Evolutionary conservation across 2,329 filamentous ascomycete species (phyloP), one percentile per base, ranked within the genome.

Genomic region (Pseudocercospora crystallina): DNA sequence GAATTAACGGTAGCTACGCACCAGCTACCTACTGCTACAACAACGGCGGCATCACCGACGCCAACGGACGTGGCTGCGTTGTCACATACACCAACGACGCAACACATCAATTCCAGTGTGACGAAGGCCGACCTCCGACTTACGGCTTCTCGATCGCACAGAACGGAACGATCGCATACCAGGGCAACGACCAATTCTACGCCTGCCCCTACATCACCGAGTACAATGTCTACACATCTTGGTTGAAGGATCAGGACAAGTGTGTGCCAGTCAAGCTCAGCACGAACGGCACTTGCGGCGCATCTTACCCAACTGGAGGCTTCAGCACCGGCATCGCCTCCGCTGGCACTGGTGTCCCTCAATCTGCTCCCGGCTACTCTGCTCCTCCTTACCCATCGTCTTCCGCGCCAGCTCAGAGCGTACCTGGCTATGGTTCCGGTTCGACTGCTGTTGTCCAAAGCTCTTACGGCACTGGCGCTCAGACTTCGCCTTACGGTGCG

Each of bases 61-160:
- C 37, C 7, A 34, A 34, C 8, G 47, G 47, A 5, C 47, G 41
- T 17, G 33, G 39, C 31, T 87, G 84, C 62, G 26, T 56, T 10
- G 53, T 56, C 15, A 56, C 53, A 26, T 35, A 34, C 33, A 43
- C 37, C 33, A 50, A 56, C 46, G 53, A 56, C 29, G 53, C 46
- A 3, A 53, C 53, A 11, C 55, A 55, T 29, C 55, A 58, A 35
- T 58, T 58, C 32, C 51, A 58, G 41, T 58, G 55, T 40, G 55
- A 58, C 35, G 37, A 47, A 42, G 49, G 50, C 43, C 45, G 37
- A 26, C 42, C 52, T 8, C 49, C 51, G 11, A 54, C 45, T 14
- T 40, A 40, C 37, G 55, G 55, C 20, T 58, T 54, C 45, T 36
- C 51, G 10, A 48, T 54, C n/a, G 30, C 51, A 15, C 49, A 35